Conservation (phyloP, 495 filamentous ascomycete species). For the Beverwykella pulmonaria region DNA sequence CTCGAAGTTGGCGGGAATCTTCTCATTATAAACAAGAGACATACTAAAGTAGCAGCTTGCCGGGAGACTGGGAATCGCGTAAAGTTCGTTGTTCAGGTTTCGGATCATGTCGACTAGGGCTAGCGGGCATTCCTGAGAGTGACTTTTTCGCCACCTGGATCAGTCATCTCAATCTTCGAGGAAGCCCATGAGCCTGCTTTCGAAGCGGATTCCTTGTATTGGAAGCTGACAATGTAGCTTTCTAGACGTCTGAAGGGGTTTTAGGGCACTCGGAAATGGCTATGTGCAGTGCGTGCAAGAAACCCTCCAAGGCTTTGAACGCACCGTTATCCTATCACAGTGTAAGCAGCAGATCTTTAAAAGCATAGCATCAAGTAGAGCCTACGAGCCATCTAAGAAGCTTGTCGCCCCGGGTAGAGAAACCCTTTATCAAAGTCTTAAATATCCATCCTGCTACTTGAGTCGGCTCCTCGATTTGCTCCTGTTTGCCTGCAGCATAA, state of each 20-base stretch:
- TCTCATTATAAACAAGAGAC: slow-evolving; percentile 53
- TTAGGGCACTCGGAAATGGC: slow-evolving; percentile 50
- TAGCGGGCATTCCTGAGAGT: slow-evolving; percentile 46
- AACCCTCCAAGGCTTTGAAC: slow-evolving; percentile 50
- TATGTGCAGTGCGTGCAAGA: slow-evolving; percentile 52
- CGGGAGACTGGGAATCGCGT: slow-evolving; percentile 51
- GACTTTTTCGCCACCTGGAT: slow-evolving; percentile 45
- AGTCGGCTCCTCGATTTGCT: slow-evolving; percentile 29
- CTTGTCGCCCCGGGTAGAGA: slow-evolving; percentile 45
- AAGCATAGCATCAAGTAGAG: slow-evolving; percentile 3
- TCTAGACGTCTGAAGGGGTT: slow-evolving; percentile 51
- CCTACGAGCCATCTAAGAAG: slow-evolving; percentile 53
- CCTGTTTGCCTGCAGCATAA: slow-evolving; percentile 33
- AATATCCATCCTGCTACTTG: background rate
- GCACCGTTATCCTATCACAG: slow-evolving; percentile 50
- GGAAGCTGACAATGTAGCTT: slow-evolving; percentile 57
- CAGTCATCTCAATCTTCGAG: slow-evolving; percentile 46
- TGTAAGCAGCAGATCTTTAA: background rate
- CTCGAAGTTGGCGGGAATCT: slow-evolving; percentile 48
- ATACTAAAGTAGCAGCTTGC: slow-evolving; percentile 46
- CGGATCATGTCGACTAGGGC: slow-evolving; percentile 49
- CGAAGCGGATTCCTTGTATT: slow-evolving; percentile 41
- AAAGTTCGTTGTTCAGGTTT: slow-evolving; percentile 45
- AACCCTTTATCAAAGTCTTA: slow-evolving; percentile 46
- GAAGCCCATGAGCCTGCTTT: slow-evolving; percentile 34